A percentile compares a stretch with the other conserved stretches of the same genome.
These are phyloP conservation scores for Filobasidium uniguttulatum DNA, from an alignment of 1,284 basidiomycete species.

Conservation along the genomic window DNA sequence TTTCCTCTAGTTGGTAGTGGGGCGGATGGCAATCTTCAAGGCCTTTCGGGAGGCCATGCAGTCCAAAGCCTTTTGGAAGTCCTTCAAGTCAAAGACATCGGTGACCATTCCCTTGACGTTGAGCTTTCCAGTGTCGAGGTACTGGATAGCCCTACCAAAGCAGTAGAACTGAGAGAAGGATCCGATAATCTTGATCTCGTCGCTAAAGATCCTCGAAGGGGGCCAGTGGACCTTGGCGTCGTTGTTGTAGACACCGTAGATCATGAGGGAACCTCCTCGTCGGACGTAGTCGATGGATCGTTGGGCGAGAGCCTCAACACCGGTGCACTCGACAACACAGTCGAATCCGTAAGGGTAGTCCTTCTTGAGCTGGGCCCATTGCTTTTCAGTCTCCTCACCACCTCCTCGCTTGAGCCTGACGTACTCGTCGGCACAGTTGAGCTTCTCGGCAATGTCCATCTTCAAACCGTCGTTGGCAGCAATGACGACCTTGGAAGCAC, in stretches of 20 bases:
- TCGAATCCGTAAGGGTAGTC: conserved; percentile 76
- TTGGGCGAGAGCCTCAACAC: conserved; percentile 63
- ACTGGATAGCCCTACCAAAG: conserved; percentile 76
- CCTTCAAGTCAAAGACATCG: conserved; percentile 56
- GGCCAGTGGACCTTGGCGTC: conserved; percentile 66
- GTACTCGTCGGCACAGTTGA: conserved; percentile 65
- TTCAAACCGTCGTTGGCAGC: conserved; percentile 77
- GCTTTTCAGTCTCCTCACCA: conserved; percentile 47
- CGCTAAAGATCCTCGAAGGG: conserved; percentile 67
- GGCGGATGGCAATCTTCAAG: conserved; percentile 23
- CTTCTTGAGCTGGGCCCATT: conserved; percentile 63
- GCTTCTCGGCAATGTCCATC: conserved; percentile 61
- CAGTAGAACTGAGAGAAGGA: conserved; percentile 73
- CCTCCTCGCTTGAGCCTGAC: conserved; percentile 56
- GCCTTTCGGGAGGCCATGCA: conserved; percentile 51
- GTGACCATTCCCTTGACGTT: conserved; percentile 70
- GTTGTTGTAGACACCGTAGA: conserved; percentile 53
- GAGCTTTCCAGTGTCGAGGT: conserved; percentile 70
- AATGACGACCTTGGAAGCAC: conserved; percentile 58
- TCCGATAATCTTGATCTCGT: conserved; percentile 73
- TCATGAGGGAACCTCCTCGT: conserved; percentile 53
- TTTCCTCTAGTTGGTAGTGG: no score
- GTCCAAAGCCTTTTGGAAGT: conserved; percentile 67
- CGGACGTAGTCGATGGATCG: conserved; percentile 71
- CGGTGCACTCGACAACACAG: conserved; percentile 76